These are phyloP conservation scores for Skeletonema costatum DNA, from an alignment of 108 stramenopile genomes.

Conservation along the genomic window DNA sequence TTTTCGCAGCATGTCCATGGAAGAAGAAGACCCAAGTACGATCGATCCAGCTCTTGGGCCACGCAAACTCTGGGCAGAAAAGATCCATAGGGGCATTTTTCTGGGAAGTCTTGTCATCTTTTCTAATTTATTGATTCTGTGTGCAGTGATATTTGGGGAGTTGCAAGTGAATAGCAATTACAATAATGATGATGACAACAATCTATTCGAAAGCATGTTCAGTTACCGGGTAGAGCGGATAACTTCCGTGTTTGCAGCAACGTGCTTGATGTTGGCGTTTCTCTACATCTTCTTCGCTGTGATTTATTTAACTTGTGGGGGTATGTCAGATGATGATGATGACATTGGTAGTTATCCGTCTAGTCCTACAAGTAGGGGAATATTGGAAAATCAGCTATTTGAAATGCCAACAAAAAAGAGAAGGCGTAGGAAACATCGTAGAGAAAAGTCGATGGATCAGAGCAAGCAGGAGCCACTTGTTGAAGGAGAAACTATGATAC, in stretches of 20 bases:
- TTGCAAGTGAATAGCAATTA: conserved; percentile 67
- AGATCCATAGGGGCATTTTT: conserved; percentile 69
- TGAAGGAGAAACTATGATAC: neutral
- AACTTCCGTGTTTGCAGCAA: conserved; percentile 76
- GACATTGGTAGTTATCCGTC: conserved; percentile 1
- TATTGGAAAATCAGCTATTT: conserved; percentile 20
- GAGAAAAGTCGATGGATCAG: conserved; percentile 21
- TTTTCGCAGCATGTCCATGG: conserved; percentile 50
- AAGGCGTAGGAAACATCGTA: conserved; percentile 30
- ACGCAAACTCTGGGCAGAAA: conserved; percentile 43
- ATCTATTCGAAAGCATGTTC: conserved; percentile 28
- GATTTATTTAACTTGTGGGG: conserved; percentile 46
- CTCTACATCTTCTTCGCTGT: conserved; percentile 78
- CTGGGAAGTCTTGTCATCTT: conserved; percentile 80
- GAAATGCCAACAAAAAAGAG: conserved; percentile 28
- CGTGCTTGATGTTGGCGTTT: conserved; percentile 74
- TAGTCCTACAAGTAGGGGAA: neutral
- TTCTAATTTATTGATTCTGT: conserved; percentile 77
- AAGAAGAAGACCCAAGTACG: conserved; percentile 17
- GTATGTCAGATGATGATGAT: conserved; percentile 29
- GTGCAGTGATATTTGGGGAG: conserved; percentile 87
- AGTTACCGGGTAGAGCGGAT: conserved; percentile 80
- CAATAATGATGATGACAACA: conserved; percentile 45
- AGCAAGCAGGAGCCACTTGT: conserved; percentile 45
- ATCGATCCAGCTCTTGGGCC: conserved; percentile 38